phyloP scores from a whole-genome alignment of 768 basidiomycete species.

The Dioszegia aurantiaca region DNA sequence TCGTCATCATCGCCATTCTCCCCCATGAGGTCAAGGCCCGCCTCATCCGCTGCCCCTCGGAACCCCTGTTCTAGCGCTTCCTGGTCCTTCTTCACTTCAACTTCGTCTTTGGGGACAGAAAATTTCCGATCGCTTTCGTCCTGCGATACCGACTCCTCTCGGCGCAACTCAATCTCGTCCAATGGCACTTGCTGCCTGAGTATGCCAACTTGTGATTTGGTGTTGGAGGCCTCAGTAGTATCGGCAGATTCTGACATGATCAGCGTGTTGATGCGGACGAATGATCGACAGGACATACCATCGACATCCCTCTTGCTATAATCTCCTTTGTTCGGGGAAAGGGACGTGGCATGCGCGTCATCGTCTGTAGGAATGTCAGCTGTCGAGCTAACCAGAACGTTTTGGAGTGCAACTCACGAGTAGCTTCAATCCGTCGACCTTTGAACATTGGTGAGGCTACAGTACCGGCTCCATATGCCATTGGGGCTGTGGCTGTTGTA shows the following conservation, averaged over 20 bases:
- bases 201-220: neutral
- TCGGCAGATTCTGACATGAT: neutral
- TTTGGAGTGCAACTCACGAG: neutral
- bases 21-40: too few relatives aligned
- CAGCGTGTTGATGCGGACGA: too few relatives aligned
- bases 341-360: neutral
- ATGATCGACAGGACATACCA: neutral
- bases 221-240: conserved; percentile 6
- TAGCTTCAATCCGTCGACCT: neutral
- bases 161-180: conserved; percentile 11
- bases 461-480: conserved; percentile 5
- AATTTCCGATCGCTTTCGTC: too few relatives aligned
- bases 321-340: conserved; percentile 6
- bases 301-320: conserved; percentile 1
- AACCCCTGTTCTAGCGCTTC: neutral
- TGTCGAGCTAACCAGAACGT: neutral
- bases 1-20: too few relatives aligned
- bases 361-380: conserved; percentile 9
- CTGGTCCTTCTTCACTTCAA: neutral
- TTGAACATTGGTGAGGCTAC: neutral
- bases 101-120: neutral
- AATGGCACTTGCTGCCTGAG: neutral
- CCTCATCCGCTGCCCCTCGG: neutral
- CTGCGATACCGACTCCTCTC: conserved; percentile 14
- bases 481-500: conserved; percentile 4